Conservation (phyloP, 257 asterid species). For the Salvia splendens region DNA sequence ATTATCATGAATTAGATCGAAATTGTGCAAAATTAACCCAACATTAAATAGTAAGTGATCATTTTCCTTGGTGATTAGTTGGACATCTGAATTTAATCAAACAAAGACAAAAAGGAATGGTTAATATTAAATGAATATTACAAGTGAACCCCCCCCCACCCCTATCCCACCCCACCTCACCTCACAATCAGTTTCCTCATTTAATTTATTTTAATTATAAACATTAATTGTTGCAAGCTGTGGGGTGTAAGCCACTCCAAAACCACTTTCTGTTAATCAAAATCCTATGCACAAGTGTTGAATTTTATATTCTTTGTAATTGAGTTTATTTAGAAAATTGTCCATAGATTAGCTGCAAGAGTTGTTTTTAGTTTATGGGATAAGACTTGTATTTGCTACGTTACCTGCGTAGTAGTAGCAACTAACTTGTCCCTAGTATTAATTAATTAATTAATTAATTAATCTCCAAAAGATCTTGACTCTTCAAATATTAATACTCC, state of each 20-base stretch:
- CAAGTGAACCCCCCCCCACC: not conserved
- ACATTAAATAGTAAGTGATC: too few species aligned
- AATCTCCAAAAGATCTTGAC: not conserved
- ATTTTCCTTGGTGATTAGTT: not conserved
- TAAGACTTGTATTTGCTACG: not conserved
- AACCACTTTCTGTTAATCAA: slow-evolving; percentile 29
- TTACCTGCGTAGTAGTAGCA: not conserved
- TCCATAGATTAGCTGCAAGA: slow-evolving; percentile 33
- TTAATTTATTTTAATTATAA: not conserved
- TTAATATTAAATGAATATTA: not conserved
- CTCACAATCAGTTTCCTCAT: slow-evolving; percentile 19
- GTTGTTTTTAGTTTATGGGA: slow-evolving; percentile 21
- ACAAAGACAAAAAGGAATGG: not conserved
- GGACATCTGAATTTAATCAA: slow-evolving; percentile 6
- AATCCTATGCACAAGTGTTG: slow-evolving; percentile 28
- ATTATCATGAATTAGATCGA: not conserved
- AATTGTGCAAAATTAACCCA: not conserved
- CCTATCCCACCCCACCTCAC: slow-evolving; percentile 4
- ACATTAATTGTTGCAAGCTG: slow-evolving; percentile 28
- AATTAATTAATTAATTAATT: not conserved
- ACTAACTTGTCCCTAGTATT: not conserved
- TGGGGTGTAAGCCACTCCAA: slow-evolving; percentile 48
- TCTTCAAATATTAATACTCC: not conserved
- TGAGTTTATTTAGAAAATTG: slow-evolving; percentile 20
- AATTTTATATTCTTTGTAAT: slow-evolving; percentile 16